Percentiles rank a stretch among this genome's conserved stretches.
Conservation (phyloP, 2,329 filamentous ascomycete genomes). For the Epichloe glyceriae region DNA sequence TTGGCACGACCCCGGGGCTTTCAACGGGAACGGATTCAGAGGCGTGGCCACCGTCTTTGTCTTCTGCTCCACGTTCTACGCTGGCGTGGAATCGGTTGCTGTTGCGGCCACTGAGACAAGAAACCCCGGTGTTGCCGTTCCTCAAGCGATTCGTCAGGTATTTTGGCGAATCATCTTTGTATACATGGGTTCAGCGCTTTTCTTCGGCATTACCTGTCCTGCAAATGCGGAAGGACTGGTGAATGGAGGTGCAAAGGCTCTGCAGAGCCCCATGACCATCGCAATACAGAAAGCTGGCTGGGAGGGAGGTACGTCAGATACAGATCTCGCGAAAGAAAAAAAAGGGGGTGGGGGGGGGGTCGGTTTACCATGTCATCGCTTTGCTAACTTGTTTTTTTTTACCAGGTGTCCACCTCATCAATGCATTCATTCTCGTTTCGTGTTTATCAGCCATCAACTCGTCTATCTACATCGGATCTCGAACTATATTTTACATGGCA, state of each 20-base stretch:
- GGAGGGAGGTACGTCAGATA: slow-evolving; percentile 37
- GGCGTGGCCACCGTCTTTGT: slow-evolving; percentile 55
- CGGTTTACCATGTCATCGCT: background rate
- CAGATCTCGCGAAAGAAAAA: background rate
- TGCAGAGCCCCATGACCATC: slow-evolving; percentile 62
- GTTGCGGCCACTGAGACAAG: slow-evolving; percentile 50
- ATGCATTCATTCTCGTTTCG: slow-evolving; percentile 63
- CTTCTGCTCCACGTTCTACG: slow-evolving; percentile 58
- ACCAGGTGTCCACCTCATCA: slow-evolving; percentile 54
- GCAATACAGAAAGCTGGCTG: slow-evolving; percentile 64
- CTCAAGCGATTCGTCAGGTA: slow-evolving; percentile 45
- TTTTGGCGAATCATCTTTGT: slow-evolving; percentile 50
- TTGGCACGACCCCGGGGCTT: slow-evolving; percentile 59
- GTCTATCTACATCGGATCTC: slow-evolving; percentile 64
- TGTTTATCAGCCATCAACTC: slow-evolving; percentile 61
- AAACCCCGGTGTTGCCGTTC: slow-evolving; percentile 42
- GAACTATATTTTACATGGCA: slow-evolving; percentile 65
- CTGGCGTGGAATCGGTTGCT: slow-evolving; percentile 51
- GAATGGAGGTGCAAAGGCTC: slow-evolving; percentile 45
- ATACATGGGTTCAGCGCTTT: slow-evolving; percentile 59
- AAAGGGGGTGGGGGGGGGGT: background rate
- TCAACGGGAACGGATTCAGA: slow-evolving; percentile 51
- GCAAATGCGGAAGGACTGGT: slow-evolving; percentile 53
- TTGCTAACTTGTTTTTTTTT: slow-evolving; percentile 1
- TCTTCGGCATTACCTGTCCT: slow-evolving; percentile 63